Evolutionary conservation across 768 basidiomycete species (phyloP), one percentile per base, ranked within the genome.

Genomic region (Phaffia tasmanica): DNA sequence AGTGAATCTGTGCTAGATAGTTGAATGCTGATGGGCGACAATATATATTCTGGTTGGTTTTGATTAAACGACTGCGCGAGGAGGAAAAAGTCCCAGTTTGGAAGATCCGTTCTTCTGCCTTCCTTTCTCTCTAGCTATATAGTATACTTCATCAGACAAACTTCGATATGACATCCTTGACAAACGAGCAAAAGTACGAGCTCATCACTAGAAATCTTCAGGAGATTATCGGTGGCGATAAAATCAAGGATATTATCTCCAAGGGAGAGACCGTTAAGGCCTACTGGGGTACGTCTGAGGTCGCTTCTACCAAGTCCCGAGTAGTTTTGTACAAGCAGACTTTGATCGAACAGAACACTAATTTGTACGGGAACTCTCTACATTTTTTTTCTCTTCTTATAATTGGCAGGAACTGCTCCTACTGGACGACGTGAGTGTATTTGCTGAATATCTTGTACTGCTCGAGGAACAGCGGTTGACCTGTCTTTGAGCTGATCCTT

Each of bases 181-280:
- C 53, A 9, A n/a, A 62, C 3, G 69, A 78, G 61, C 76, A 76
- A 61, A 73, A 78, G 74, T 93, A 82, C 79, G 82, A 87, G 29
- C 78, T 95, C 55, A 93, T 99, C 65, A 93, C 89, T 0, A 79
- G 93, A 59, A 79, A 87, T 71, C 76, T 98, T 35, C 84, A 88
- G 70, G 95, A 99, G 76, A 85, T 88, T 5, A 84, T 98, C 3
- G 88, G 91, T 27, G 89, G 81, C 1, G 92, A 94, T 53, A 77
- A 80, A 48, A 86, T 99, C 77, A 87, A 89, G 75, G 79, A 82
- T 46, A 85, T 92, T 65, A 79, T 97, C 27, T 80, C 81, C 8
- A 86, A 93, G 74, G 89, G 86, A 21, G 80, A 84, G 73, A 76
- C 84, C 18, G 84, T 86, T 18, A 90, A 86, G 75, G 84, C 85